Base-by-base conservation (phyloP, 2,329 filamentous ascomycete genomes). In the Phialemoniopsis sp. region DNA sequence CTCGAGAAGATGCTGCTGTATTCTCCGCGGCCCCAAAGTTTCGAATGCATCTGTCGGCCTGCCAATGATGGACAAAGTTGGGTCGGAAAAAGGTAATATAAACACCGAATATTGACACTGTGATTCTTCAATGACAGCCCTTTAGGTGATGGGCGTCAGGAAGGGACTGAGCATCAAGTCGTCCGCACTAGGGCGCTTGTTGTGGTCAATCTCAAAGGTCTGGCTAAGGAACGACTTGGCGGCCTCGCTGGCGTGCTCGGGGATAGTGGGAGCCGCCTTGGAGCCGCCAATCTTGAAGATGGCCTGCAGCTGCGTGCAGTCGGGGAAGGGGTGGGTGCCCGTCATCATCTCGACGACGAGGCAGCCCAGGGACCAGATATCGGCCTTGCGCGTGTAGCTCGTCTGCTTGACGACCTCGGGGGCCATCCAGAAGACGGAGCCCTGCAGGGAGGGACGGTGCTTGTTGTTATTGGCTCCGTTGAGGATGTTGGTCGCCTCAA, bases 271-370 rank as follows among this genome's bases (percentile, higher is more conserved):
- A 33, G 87, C 82, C 17, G 89, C 89, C 61, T 88, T 86, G 49
- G 85, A 83, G 48, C 86, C 89, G 30, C 90, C 90, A 59, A 98
- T 97, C 69, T 95, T 95, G 74, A 98, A 98, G 56, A 98, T 96
- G 44, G 93, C 93, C 61, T 98, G 93, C 46, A 98, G 73, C 64
- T 98, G 94, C 44, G 88, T 94, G 70, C 89, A 95, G 66, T 95
- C 91, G 0, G 93, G 93, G 73, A 96, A 96, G 2, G 93, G 93
- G 59, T 97, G 93, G 33, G 82, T 86, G 40, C 93, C 93, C 12
- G 93, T 97, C 75, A 97, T 95, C 93, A 98, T 98, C 70, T 98
- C 93, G 17, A 98, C 91, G 13, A 98, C 89, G 37, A 98, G 72
- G 60, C 93, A 98, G 28, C 93, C 93, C 17, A 98, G 78, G 34